A percentile compares a stretch with the other conserved stretches of the same genome.
These are phyloP conservation scores for Bruguiera gymnorhiza DNA, from an alignment of 345 rosid species.

Conservation along the genomic window DNA sequence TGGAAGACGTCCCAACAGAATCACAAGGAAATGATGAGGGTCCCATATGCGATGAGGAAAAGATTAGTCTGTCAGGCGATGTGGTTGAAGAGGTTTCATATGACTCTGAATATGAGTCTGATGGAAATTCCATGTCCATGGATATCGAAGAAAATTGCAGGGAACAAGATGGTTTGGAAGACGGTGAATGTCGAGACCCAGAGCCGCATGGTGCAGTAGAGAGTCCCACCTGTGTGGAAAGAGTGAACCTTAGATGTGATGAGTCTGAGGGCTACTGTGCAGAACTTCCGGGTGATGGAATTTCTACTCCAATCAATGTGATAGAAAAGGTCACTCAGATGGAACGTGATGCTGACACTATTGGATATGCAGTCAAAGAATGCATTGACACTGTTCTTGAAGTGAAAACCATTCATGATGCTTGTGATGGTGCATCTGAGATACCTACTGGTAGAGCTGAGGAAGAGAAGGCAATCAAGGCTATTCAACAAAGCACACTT, in stretches of 20 bases:
- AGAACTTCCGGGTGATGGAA: conserved; percentile 16
- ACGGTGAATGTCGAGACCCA: conserved; percentile 60
- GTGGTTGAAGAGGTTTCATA: conserved; percentile 41
- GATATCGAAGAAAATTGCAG: conserved; percentile 37
- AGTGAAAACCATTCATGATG: conserved; percentile 18
- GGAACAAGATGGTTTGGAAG: conserved; percentile 50
- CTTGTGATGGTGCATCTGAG: conserved; percentile 30
- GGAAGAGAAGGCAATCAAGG: conserved; percentile 15
- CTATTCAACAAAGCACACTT: conserved; percentile 21
- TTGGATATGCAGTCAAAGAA: conserved; percentile 16
- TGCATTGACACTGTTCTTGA: conserved; percentile 20
- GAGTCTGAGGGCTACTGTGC: conserved; percentile 31
- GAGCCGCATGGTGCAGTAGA: conserved; percentile 19
- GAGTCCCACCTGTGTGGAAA: conserved; percentile 23
- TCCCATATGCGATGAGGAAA: conserved; percentile 52
- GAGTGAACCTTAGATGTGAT: conserved; percentile 11
- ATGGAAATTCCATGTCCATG: conserved; percentile 35
- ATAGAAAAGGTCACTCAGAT: conserved; percentile 27
- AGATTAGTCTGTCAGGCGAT: conserved; percentile 50
- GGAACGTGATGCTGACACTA: conserved; percentile 32
- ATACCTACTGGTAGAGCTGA: conserved; percentile 26
- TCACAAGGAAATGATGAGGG: conserved; percentile 38
- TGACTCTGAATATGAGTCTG: conserved; percentile 51
- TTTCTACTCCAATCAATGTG: conserved; percentile 25
- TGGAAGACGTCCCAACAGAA: conserved; percentile 24